These are phyloP conservation scores for Penicillium robsamsonii DNA, from an alignment of 495 filamentous ascomycete genomes.

Conservation along the genomic window DNA sequence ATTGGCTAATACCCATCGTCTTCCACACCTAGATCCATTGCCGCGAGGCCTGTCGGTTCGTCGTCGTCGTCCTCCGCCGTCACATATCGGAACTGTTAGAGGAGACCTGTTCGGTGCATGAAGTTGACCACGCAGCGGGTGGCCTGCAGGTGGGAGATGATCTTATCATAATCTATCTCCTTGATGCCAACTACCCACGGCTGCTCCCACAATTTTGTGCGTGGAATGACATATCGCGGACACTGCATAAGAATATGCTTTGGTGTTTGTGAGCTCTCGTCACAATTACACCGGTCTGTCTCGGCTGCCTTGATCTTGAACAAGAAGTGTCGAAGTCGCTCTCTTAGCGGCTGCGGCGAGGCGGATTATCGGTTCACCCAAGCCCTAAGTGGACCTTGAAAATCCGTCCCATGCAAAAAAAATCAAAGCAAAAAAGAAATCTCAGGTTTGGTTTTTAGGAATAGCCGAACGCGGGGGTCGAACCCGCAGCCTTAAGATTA, in stretches of 20 bases:
- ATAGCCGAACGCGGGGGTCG: conserved; percentile 52
- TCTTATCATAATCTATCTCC: not conserved
- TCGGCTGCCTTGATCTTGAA: too few species aligned
- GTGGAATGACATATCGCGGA: too few species aligned
- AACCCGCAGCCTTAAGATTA: conserved; percentile 72
- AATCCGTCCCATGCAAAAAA: not conserved
- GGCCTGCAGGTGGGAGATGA: not conserved
- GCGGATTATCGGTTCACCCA: not conserved
- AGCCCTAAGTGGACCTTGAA: too few species aligned
- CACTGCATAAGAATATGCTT: too few species aligned
- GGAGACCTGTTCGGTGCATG: conserved; percentile 1
- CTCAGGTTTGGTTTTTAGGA: conserved; percentile 25
- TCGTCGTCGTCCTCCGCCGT: not conserved
- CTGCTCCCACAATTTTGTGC: too few species aligned
- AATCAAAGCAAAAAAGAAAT: conserved; percentile 20
- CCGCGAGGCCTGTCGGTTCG: not conserved
- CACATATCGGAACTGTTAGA: not conserved
- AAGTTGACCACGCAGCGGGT: conserved; percentile 4
- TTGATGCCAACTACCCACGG: too few species aligned
- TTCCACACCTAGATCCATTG: not conserved
- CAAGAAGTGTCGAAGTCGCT: too few species aligned
- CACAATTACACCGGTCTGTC: too few species aligned
- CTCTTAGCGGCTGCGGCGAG: not conserved
- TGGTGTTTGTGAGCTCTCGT: too few species aligned
- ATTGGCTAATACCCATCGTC: conserved; percentile 1